phyloP scores from a whole-genome alignment of 2,329 filamentous ascomycete genomes.

The Diaporthe sp. region DNA sequence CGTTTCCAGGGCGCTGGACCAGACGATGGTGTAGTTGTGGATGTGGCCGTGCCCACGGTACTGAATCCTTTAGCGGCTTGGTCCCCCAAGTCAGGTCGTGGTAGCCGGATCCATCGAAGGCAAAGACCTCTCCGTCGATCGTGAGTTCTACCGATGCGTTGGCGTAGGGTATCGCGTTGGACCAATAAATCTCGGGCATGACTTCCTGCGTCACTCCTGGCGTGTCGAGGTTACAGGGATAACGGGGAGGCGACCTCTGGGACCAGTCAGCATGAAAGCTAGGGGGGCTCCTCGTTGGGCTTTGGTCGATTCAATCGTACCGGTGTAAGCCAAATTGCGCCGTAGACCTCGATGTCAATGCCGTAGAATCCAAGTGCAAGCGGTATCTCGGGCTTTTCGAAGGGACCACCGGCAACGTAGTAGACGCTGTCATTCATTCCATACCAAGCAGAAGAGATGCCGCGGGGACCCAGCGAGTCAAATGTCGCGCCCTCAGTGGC shows the following conservation, averaged over 20 bases:
- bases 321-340: not conserved
- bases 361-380: not conserved
- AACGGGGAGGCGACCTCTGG: not conserved
- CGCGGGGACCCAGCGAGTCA: not conserved
- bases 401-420: not conserved
- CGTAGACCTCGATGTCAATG: not conserved
- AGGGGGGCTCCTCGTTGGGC: too few species aligned
- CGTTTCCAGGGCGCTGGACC: not conserved
- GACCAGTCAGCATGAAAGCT: not conserved
- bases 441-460: not conserved
- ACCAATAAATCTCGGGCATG: not conserved
- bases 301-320: not conserved
- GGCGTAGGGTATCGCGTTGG: not conserved
- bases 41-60: slow-evolving; percentile 3
- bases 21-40: not conserved
- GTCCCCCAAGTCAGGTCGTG: slow-evolving; percentile 7
- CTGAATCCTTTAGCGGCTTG: not conserved
- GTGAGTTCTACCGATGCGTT: not conserved
- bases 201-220: not conserved
- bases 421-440: not conserved
- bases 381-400: not conserved
- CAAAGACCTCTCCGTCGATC: not conserved
- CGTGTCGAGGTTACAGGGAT: not conserved
- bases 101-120: not conserved
- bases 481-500: not conserved